Evolutionary conservation across 371 early-diverging fungal genomes (phyloP), one percentile per base, ranked within the genome.

Genomic region (Batkoa obscura): DNA sequence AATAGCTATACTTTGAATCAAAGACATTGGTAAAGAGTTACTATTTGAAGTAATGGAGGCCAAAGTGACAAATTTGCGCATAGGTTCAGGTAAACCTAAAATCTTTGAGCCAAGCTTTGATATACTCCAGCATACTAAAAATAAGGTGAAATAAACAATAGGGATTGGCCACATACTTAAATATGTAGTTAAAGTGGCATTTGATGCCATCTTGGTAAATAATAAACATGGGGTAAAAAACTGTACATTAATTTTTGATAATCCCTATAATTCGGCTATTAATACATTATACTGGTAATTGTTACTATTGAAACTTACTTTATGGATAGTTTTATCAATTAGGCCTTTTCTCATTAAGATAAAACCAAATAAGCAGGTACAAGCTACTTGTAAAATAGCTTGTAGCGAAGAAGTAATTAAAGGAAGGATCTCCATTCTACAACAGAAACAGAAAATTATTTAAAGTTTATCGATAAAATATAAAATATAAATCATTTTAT

Each of bases 141-240:
- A 81, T 9, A 72, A 42, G 35, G 71, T 47, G 50, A 72, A 81
- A 60, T 81, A 81, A 31, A 48, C 33, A 2, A 70, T 64, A 1
- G 83, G 82, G 52, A 81, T 77, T 43, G 82, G 81, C 85, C 85
- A 84, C 50, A 73, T 75, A 31, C 76, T 76, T 23, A 76, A 53
- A 55, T 83, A 66, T 38, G 74, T 72, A 39, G 64, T 69, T 53
- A 76, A 69, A 34, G 70, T 73, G 41, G 81, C 73, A 6, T 70
- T 71, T 33, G 80, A 76, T 3, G 72, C 78, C 61, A 76, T 78
- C 58, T 81, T 83, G 38, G 78, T 72, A 50, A 85, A 85, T 47
- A 85, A 64, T 6, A 85, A 69, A 61, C 83, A 82, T 0, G 85
- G 85, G 33, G 83, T 85, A 64, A 85, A 76, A 56, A 81, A 80